Percentiles rank a stretch among this genome's conserved stretches.
These are phyloP conservation scores for Neonectria magnoliae DNA, from an alignment of 2,329 filamentous ascomycete species.

Conservation along the genomic window DNA sequence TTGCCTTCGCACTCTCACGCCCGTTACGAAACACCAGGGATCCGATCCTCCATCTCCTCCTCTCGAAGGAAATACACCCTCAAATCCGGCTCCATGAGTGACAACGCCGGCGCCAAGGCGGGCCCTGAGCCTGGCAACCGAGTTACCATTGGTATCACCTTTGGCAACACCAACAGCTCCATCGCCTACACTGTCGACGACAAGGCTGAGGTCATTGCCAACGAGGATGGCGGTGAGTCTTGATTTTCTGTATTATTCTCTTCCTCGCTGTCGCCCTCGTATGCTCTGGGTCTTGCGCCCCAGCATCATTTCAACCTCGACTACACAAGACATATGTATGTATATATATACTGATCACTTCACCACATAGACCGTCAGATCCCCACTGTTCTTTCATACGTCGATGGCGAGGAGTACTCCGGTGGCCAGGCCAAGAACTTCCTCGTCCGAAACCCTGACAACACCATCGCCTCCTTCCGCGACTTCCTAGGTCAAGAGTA, in stretches of 20 bases:
- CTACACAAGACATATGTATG: neutral
- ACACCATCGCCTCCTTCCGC: slow-evolving; percentile 95
- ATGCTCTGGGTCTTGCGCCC: neutral
- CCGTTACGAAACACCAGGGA: slow-evolving; percentile 23
- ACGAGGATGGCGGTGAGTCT: slow-evolving; percentile 90
- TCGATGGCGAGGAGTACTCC: slow-evolving; percentile 95
- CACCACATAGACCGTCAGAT: slow-evolving; percentile 85
- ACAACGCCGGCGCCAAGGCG: slow-evolving; percentile 54
- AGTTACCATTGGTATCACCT: slow-evolving; percentile 91
- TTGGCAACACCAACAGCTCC: slow-evolving; percentile 98
- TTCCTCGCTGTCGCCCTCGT: neutral
- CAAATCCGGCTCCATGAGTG: slow-evolving; percentile 54
- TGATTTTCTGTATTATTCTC: neutral
- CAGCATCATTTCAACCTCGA: neutral
- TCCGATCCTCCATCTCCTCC: slow-evolving; percentile 17
- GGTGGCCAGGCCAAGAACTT: slow-evolving; percentile 95
- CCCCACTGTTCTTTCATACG: slow-evolving; percentile 91
- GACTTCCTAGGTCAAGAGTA: slow-evolving; percentile 96
- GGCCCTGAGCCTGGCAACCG: slow-evolving; percentile 66
- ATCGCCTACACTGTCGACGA: slow-evolving; percentile 94
- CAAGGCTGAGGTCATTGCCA: slow-evolving; percentile 97
- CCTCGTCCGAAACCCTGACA: slow-evolving; percentile 89
- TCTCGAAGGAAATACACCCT: slow-evolving; percentile 1
- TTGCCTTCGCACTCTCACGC: slow-evolving; percentile 13
- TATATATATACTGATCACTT: slow-evolving; percentile 24